These are phyloP conservation scores for Wallemia ichthyophaga DNA, from an alignment of 1,284 basidiomycete genomes.

Conservation along the genomic window DNA sequence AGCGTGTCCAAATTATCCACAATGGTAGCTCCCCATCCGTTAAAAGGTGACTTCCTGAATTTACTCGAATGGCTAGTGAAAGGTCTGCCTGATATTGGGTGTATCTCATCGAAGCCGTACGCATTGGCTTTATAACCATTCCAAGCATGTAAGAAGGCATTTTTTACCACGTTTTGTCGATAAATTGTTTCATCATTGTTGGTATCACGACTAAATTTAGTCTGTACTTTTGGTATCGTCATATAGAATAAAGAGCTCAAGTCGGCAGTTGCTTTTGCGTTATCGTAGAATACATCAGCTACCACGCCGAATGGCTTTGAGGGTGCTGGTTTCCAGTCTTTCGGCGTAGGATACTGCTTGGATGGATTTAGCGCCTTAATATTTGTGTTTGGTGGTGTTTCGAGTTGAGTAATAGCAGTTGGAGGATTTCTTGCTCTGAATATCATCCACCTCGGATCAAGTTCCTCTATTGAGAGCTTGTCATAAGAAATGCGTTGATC, in stretches of 20 bases:
- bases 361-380: background rate
- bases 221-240: background rate
- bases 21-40: slow-evolving; percentile 58
- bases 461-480: background rate
- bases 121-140: slow-evolving; percentile 24
- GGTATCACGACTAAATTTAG: background rate
- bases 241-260: background rate
- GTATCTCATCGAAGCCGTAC: slow-evolving; percentile 28
- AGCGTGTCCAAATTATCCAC: slow-evolving; percentile 67
- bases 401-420: background rate
- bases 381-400: background rate
- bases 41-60: slow-evolving; percentile 15
- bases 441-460: background rate
- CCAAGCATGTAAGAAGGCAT: slow-evolving; percentile 28
- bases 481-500: background rate
- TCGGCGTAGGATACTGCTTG: background rate
- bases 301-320: background rate
- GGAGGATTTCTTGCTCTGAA: background rate
- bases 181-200: background rate
- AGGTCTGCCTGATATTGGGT: slow-evolving; percentile 18
- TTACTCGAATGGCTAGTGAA: slow-evolving; percentile 11
- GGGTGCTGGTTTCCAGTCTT: background rate
- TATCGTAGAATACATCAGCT: too few species aligned
- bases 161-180: slow-evolving; percentile 17
- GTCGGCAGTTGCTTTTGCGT: background rate